Conservation (phyloP, 352 stramenopile genomes). For the Phytopythium mirpurense region DNA sequence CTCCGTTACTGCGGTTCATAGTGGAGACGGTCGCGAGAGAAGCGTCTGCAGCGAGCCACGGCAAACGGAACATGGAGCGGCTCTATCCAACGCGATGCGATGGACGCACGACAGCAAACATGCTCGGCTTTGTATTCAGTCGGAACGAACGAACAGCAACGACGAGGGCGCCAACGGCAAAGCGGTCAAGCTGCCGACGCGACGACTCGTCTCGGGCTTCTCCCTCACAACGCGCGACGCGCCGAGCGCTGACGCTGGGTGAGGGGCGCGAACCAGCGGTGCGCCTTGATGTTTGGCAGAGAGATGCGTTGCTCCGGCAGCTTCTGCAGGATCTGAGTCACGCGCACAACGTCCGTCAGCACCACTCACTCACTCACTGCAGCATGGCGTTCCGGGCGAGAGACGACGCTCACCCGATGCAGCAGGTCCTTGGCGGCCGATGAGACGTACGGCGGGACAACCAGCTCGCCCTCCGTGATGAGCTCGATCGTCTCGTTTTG, state of each 20-base stretch:
- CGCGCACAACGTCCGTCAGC: not conserved
- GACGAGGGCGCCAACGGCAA: not conserved
- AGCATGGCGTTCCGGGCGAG: too few relatives aligned
- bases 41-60: too few relatives aligned
- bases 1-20: too few relatives aligned
- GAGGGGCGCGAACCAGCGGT: conserved; percentile 71
- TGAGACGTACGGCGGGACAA: conserved; percentile 67
- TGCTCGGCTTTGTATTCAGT: conserved; percentile 1
- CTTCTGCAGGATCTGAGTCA: conserved; percentile 68
- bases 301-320: conserved; percentile 49
- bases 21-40: too few relatives aligned
- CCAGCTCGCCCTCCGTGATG: conserved; percentile 86
- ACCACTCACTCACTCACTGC: too few relatives aligned
- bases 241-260: conserved; percentile 37
- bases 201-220: not conserved
- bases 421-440: conserved; percentile 71
- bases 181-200: not conserved
- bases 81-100: too few relatives aligned
- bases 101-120: not conserved
- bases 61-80: too few relatives aligned
- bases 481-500: conserved; percentile 95
- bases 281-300: conserved; percentile 64
- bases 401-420: conserved; percentile 23
- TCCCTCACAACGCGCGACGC: conserved; percentile 22
- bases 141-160: not conserved